phyloP scores from a whole-genome alignment of 768 basidiomycete genomes.

The Termitomyces sp. region DNA sequence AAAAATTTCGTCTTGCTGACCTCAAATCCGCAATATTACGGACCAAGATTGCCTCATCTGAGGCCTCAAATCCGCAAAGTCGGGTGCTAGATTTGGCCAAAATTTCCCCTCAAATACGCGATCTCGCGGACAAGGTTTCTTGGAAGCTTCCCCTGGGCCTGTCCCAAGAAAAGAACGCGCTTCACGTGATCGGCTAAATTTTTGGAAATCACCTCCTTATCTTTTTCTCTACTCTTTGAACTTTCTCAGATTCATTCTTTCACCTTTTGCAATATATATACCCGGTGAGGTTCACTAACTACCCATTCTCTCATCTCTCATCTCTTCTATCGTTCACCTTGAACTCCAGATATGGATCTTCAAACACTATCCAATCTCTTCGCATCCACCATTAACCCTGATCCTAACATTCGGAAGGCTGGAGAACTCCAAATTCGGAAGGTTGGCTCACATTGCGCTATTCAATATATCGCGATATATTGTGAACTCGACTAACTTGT shows the following conservation, averaged over 20 bases:
- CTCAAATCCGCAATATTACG: too few species aligned
- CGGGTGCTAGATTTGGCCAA: too few species aligned
- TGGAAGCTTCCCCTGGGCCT: too few species aligned
- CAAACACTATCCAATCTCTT: constrained; percentile 77
- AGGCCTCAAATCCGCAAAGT: too few species aligned
- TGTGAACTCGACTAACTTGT: constrained; percentile 4
- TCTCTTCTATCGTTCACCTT: background rate
- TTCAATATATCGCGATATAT: constrained; percentile 1
- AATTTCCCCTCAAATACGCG: too few species aligned
- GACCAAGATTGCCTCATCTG: too few species aligned
- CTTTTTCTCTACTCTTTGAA: constrained; percentile 1
- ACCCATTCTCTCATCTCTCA: background rate
- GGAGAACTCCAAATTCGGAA: constrained; percentile 88
- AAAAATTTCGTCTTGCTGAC: too few species aligned
- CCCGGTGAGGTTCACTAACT: constrained; percentile 13
- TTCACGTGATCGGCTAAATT: constrained; percentile 19
- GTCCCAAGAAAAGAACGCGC: constrained; percentile 5
- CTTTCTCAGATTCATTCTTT: constrained; percentile 5
- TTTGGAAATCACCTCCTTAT: constrained; percentile 12
- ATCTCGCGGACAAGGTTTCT: too few species aligned
- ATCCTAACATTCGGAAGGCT: constrained; percentile 84
- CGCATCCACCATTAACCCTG: constrained; percentile 73
- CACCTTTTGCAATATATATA: constrained; percentile 17
- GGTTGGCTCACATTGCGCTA: constrained; percentile 34
- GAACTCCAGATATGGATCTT: constrained; percentile 54